phyloP scores from a whole-genome alignment of 192 early-diverging fungal genomes.

The Coemansia sp. region DNA sequence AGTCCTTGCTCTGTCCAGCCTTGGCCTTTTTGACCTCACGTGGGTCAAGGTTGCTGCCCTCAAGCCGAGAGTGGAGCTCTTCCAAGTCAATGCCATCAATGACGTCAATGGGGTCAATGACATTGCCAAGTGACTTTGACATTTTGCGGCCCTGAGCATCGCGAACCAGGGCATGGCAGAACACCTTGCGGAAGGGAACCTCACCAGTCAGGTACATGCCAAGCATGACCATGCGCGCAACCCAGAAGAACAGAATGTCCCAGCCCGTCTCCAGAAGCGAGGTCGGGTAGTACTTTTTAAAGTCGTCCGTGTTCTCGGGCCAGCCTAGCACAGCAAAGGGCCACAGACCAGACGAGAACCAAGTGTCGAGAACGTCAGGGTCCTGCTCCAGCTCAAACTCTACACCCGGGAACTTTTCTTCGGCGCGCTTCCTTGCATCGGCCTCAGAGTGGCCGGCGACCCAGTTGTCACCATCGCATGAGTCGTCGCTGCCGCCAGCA shows the following conservation, averaged over 20 bases:
- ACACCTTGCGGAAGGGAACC: constrained; percentile 91
- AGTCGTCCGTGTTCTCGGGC: constrained; percentile 87
- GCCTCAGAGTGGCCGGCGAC: constrained; percentile 77
- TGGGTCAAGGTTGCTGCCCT: constrained; percentile 84
- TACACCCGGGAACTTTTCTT: constrained; percentile 73
- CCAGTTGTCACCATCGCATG: constrained; percentile 73
- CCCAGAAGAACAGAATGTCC: constrained; percentile 99
- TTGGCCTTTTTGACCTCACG: constrained; percentile 86
- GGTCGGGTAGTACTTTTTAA: constrained; percentile 87
- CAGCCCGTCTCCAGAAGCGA: constrained; percentile 92
- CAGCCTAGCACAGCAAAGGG: constrained; percentile 97
- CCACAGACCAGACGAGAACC: constrained; percentile 99
- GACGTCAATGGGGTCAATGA: constrained; percentile 96
- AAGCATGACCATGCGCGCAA: constrained; percentile 99
- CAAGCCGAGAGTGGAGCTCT: constrained; percentile 73
- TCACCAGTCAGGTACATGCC: constrained; percentile 94
- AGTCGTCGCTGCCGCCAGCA: constrained; percentile 56
- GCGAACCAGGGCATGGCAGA: constrained; percentile 97
- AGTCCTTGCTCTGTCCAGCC: constrained; percentile 81
- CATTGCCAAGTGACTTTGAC: constrained; percentile 95
- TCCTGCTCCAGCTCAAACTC: constrained; percentile 89
- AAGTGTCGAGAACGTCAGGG: constrained; percentile 97
- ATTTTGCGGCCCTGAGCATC: constrained; percentile 99
- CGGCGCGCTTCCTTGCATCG: constrained; percentile 74
- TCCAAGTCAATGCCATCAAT: constrained; percentile 89